A percentile compares a stretch with the other conserved stretches of the same genome.
phyloP scores from a whole-genome alignment of 345 rosid genomes.

The Ceriops tagal region DNA sequence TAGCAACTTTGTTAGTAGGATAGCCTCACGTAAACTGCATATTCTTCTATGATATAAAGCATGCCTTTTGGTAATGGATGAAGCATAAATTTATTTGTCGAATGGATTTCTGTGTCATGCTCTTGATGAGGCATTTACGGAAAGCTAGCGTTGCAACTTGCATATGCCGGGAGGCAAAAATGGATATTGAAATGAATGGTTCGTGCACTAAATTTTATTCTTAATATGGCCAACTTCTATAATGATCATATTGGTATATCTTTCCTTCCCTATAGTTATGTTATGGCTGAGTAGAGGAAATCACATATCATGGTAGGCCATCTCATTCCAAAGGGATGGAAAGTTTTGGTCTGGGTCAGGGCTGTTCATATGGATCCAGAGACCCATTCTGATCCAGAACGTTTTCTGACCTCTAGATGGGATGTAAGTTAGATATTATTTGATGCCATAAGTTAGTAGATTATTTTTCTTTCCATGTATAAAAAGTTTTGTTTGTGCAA shows the following conservation, averaged over 20 bases:
- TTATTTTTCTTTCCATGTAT: not conserved
- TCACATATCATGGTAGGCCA: slow-evolving; percentile 23
- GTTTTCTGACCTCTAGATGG: slow-evolving; percentile 51
- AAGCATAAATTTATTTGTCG: too few relatives aligned
- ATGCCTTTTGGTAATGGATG: too few relatives aligned
- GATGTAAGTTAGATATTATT: slow-evolving; percentile 25
- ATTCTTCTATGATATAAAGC: too few relatives aligned
- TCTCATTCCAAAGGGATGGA: slow-evolving; percentile 56
- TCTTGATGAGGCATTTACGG: slow-evolving; percentile 31
- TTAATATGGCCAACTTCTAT: too few relatives aligned
- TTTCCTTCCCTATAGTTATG: too few relatives aligned
- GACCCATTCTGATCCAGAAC: slow-evolving; percentile 31
- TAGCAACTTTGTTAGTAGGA: too few relatives aligned
- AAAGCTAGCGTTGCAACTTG: slow-evolving; percentile 13
- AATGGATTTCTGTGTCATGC: too few relatives aligned
- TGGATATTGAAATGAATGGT: slow-evolving; percentile 26
- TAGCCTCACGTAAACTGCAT: too few relatives aligned
- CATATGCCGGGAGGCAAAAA: slow-evolving; percentile 29
- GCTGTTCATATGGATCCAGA: slow-evolving; percentile 44
- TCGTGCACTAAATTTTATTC: not conserved
- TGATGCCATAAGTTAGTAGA: not conserved
- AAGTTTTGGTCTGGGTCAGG: slow-evolving; percentile 47
- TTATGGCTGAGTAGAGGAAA: too few relatives aligned
- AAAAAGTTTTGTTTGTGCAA: too few relatives aligned
- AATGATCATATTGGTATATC: too few relatives aligned